phyloP scores from a whole-genome alignment of 2,329 filamentous ascomycete genomes.

The Phialophora tarda region DNA sequence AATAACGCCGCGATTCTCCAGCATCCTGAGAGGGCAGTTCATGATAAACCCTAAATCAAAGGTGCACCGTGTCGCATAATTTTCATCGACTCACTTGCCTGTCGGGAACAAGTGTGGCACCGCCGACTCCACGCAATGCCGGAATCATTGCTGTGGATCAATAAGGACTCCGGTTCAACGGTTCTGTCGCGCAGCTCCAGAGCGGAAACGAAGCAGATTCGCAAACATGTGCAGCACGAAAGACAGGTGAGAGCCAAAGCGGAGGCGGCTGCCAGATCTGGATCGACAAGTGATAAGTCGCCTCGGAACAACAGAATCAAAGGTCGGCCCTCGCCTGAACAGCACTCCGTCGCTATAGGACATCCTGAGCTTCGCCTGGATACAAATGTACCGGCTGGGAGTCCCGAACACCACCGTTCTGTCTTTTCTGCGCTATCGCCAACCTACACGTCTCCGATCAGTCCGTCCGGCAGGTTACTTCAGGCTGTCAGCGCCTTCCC shows the following conservation, averaged over 20 bases:
- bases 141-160: conserved; percentile 37
- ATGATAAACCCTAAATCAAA: background rate
- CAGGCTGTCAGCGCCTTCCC: conserved; percentile 31
- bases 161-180: conserved; percentile 32
- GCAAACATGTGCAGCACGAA: conserved; percentile 38
- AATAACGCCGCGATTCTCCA: conserved; percentile 12
- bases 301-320: conserved; percentile 16
- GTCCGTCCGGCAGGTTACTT: conserved; percentile 21
- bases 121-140: conserved; percentile 20
- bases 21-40: conserved; percentile 18
- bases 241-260: conserved; percentile 32
- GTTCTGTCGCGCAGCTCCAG: conserved; percentile 36
- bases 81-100: background rate
- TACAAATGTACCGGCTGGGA: conserved; percentile 24
- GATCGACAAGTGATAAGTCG: conserved; percentile 2
- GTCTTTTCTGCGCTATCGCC: conserved; percentile 16
- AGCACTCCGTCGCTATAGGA: background rate
- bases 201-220: conserved; percentile 36
- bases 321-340: conserved; percentile 8
- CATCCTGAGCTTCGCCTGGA: conserved; percentile 31
- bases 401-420: conserved; percentile 10
- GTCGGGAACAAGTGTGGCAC: background rate
- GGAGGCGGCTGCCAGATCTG: conserved; percentile 18
- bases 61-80: background rate
- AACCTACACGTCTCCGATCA: conserved; percentile 28